phyloP scores from a whole-genome alignment of 164 flowering plant species.

The Tetracentron sinense region DNA sequence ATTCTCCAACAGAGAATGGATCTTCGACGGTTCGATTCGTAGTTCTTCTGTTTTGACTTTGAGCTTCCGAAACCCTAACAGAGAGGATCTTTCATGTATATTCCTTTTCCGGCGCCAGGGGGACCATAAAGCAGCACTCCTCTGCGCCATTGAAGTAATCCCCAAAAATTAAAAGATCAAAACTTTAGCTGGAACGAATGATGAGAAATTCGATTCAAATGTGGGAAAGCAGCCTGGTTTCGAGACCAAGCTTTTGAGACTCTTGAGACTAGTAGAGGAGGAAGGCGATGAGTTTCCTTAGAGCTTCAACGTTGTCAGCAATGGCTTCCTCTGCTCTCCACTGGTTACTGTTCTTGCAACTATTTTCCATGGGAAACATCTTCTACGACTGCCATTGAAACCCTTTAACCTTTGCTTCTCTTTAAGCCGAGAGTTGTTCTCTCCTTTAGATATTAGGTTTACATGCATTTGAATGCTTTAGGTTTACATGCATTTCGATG shows the following conservation, averaged over 20 bases:
- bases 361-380: constrained; percentile 25
- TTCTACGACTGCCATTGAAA: no score
- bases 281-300: constrained; percentile 69
- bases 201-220: neutral
- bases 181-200: neutral
- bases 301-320: constrained; percentile 71
- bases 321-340: constrained; percentile 78
- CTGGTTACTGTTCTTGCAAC: constrained; percentile 14
- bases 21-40: no score
- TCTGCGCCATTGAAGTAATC: constrained; percentile 66
- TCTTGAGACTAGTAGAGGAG: constrained; percentile 51
- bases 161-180: neutral
- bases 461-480: no score
- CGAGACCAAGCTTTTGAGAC: constrained; percentile 60
- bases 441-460: no score
- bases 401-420: no score
- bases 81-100: no score
- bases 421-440: no score
- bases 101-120: constrained; percentile 98
- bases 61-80: no score
- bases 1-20: no score
- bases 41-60: no score
- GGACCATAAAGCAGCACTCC: constrained; percentile 93
- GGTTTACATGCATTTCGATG: no score
- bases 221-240: constrained; percentile 27